A percentile compares a stretch with the other conserved stretches of the same genome.
Conservation (phyloP, 2,329 filamentous ascomycete species). For the Nothopassalora personata region DNA sequence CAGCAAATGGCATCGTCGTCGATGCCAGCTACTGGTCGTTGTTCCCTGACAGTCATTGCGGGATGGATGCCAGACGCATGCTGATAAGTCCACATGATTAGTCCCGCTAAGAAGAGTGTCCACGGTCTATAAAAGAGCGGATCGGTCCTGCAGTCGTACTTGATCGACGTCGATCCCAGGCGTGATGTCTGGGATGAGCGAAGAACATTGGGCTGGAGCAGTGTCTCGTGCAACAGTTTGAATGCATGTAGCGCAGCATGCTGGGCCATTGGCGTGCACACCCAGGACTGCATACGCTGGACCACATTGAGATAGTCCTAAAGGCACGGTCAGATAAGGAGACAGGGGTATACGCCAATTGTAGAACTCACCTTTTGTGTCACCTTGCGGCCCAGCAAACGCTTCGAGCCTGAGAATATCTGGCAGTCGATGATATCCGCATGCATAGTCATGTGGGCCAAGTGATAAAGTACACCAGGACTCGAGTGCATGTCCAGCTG, state of each 20-base stretch:
- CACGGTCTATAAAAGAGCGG: constrained; percentile 82
- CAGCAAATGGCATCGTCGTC: constrained; percentile 16
- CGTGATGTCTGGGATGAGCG: constrained; percentile 12
- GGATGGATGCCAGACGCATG: constrained; percentile 49
- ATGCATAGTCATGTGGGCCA: constrained; percentile 95
- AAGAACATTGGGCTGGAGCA: constrained; percentile 49
- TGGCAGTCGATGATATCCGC: constrained; percentile 93
- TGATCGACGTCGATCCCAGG: constrained; percentile 4
- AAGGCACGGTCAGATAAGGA: background rate
- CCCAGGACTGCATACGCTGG: constrained; percentile 81
- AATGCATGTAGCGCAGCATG: constrained; percentile 88
- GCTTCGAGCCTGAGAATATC: constrained; percentile 80
- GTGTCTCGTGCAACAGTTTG: constrained; percentile 73
- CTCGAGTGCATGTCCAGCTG: constrained; percentile 48
- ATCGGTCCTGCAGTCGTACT: constrained; percentile 79
- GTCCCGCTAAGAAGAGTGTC: constrained; percentile 83
- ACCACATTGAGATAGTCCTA: constrained; percentile 69
- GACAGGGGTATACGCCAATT: background rate
- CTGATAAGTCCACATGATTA: constrained; percentile 91
- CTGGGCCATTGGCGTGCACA: constrained; percentile 73
- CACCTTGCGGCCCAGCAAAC: constrained; percentile 77
- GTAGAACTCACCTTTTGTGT: constrained; percentile 51
- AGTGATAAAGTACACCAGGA: constrained; percentile 67
- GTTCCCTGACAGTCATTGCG: constrained; percentile 52
- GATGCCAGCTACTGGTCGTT: constrained; percentile 41